Base-by-base conservation (phyloP, 1,139 yeast genomes). In the Suhomyces bokatorum region DNA sequence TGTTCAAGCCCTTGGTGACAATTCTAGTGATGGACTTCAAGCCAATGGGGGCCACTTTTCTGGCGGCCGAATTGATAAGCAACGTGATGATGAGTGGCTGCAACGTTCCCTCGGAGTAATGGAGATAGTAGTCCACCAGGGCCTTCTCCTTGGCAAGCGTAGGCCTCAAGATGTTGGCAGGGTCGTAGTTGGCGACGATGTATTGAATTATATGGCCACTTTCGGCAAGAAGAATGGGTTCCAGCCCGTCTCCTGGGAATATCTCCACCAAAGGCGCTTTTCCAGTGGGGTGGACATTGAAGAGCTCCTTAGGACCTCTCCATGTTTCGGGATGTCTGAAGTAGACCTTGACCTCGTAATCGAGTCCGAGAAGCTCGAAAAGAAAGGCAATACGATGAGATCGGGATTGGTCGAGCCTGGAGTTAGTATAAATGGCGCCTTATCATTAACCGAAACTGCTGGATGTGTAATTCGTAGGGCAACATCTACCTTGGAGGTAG, bases 91-190 rank as follows among this genome's bases (percentile, higher is more conserved):
- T 58, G 13, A 69, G 56, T 17, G 78, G 79, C 57, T 77, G 81
- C 40, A 83, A 60, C 30, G 83, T 70, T 0, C 83, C 86, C 56
- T 83, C 89, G 6, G 79, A 57, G 51, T 73, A 79, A 54, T 80
- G 83, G 43, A 80, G 60, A 51, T 67, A 78, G 58, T 75, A 81
- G 49, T 79, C 79, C 37, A 76, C 76, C 48, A 65, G 55, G 17
- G 67, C 62, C 46, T 62, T 63, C 30, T 71, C 74, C 16, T 66
- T 67, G 8, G 59, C 66, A 30, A 53, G 55, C 0, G 47, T 40
- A 0, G 75, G 73, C 10, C 57, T 65, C 47, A 78, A 62, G 22
- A 66, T 54, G 11, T 64, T 55, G 38, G 60, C 47, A 14, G 62
- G 59, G 53, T 78, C 82, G 51, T 74, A 75, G 42, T 72, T 54